These are phyloP conservation scores for Malus sylvestris DNA, from an alignment of 306 rosid species.

Conservation along the genomic window DNA sequence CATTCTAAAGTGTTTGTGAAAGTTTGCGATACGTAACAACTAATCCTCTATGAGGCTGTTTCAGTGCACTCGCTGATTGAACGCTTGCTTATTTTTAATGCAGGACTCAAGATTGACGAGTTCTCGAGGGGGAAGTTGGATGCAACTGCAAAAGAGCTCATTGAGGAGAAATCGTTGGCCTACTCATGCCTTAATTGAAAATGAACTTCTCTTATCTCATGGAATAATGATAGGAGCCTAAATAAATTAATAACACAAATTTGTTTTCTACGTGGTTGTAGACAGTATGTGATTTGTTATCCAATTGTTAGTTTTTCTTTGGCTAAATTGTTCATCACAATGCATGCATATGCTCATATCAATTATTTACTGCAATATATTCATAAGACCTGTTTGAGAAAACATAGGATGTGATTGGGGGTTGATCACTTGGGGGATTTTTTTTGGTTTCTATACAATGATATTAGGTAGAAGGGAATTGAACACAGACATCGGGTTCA, in stretches of 20 bases:
- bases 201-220: not conserved
- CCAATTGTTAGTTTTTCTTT: not conserved
- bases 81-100: not conserved
- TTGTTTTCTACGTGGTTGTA: not conserved
- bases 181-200: slow-evolving; percentile 44
- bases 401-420: not conserved
- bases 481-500: not conserved
- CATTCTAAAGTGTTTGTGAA: not conserved
- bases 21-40: not conserved
- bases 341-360: not conserved
- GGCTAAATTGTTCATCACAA: not conserved
- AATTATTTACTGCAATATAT: too few species aligned
- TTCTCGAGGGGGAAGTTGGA: slow-evolving; percentile 76
- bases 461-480: not conserved
- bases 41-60: not conserved
- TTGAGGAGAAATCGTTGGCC: slow-evolving; percentile 69
- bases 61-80: not conserved
- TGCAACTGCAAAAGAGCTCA: slow-evolving; percentile 67
- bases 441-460: too few species aligned
- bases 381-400: not conserved
- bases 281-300: not conserved
- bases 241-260: not conserved
- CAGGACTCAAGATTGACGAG: slow-evolving; percentile 68
- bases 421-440: too few species aligned
- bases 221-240: not conserved